phyloP scores from a whole-genome alignment of 768 basidiomycete genomes.

The Nevesoporus exiguus region DNA sequence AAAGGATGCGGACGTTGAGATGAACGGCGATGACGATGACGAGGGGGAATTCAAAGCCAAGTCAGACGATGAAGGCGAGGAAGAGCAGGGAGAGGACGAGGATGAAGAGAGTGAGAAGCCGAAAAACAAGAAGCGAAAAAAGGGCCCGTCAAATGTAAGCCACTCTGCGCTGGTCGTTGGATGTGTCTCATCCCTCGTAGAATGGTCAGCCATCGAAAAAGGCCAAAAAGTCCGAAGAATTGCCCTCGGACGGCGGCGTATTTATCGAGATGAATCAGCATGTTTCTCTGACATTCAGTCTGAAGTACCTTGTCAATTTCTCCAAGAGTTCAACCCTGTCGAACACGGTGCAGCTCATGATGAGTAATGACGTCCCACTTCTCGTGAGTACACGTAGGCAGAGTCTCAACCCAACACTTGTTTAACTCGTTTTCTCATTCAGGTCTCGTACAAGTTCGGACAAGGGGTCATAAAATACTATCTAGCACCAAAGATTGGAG shows the following conservation, averaged over 20 bases:
- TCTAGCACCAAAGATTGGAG: conserved; percentile 93
- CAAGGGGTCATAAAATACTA: conserved; percentile 92
- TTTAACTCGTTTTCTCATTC: neutral
- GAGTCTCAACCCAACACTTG: neutral
- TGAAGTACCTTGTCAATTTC: conserved; percentile 97
- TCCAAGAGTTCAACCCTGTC: conserved; percentile 81
- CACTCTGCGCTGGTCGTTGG: neutral
- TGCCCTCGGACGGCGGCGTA: conserved; percentile 56
- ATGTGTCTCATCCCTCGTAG: conserved; percentile 5
- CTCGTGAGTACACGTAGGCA: conserved; percentile 48
- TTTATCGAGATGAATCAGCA: conserved; percentile 85
- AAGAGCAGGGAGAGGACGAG: conserved; percentile 50
- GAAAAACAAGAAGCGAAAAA: conserved; percentile 69
- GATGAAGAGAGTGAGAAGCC: conserved; percentile 52
- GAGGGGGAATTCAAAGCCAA: conserved; percentile 40
- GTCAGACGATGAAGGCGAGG: conserved; percentile 46
- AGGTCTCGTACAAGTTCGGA: conserved; percentile 89
- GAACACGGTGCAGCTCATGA: conserved; percentile 72
- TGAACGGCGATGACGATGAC: conserved; percentile 48
- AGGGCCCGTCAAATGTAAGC: conserved; percentile 47
- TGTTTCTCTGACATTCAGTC: conserved; percentile 89
- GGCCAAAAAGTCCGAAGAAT: conserved; percentile 56
- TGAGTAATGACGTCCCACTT: conserved; percentile 90
- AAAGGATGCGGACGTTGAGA: conserved; percentile 42
- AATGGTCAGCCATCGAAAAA: conserved; percentile 49